Evolutionary conservation across 2,329 filamentous ascomycete species (phyloP), one percentile per base, ranked within the genome.

Genomic region (Colletotrichum theobromicola): DNA sequence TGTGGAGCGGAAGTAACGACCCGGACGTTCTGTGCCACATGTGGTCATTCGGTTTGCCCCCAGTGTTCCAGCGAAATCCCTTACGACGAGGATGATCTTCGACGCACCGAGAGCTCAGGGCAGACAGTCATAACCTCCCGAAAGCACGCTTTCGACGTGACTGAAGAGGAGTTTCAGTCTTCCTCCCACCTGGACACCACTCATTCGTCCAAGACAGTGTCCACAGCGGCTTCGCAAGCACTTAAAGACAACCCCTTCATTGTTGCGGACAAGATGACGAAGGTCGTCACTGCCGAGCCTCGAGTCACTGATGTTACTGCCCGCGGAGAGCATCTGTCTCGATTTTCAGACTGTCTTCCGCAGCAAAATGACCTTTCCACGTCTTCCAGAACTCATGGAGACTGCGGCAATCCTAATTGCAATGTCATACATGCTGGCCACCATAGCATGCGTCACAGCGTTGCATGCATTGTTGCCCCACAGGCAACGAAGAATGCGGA

Each of bases 31-130:
- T 91, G 89, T 76, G 78, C 82, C 34, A 84, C 84, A 55, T 91
- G 89, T 76, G 88, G 87, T 1, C 90, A 91, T 78, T 84, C 82
- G 12, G 84, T 89, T 18, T 91, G 89, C 76, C 75, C 80, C 35
- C 86, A 86, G 69, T 91, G 89, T 76, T 81, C 79, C 10, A 83
- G 82, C 57, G 83, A 87, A 65, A 71, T 83, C 12, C 77, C 80
- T 4, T 68, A 79, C 28, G 76, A 75, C 16, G 76, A 74, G 12
- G 76, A 77, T 13, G 57, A 55, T 32, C 18, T 32, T 13, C 58
- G 37, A 32, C 37, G 42, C 16, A 37, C 62, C 4, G 67, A 42
- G 34, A 57, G 26, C 13, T 71, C 34, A 2, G 53, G 28, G 7
- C 53, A 28, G 4, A 62, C 13, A 9, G 12, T n/a, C n/a, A 26